Evolutionary conservation across 495 filamentous ascomycete species (phyloP), one percentile per base, ranked within the genome.

Genomic region (Penicillium odoratum): DNA sequence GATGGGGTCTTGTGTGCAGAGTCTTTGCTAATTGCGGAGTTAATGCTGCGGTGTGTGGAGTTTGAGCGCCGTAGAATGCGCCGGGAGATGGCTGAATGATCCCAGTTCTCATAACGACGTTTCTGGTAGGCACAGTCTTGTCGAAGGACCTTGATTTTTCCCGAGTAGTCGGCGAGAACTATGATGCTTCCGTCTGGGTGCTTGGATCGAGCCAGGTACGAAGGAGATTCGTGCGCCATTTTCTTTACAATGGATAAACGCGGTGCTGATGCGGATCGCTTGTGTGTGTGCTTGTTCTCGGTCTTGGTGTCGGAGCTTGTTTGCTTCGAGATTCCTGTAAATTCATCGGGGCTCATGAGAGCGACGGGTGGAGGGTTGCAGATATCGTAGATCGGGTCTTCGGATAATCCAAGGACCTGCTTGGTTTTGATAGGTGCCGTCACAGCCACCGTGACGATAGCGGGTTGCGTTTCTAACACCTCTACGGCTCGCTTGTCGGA

Each of bases 351-450:
- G 57, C 84, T 89, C 34, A 92, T 77, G 7, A 99, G 83, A 2
- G 88, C 92, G 8, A 99, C 84, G 0, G 92, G 93, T 8, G 93
- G 93, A 9, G 94, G 94, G 65, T 99, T 97, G 77, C 94, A 98
- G 21, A 98, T 82, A 65, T 97, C 93, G 69, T 91, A 99, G 31
- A 99, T 82, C 7, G 93, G 95, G 68, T 99, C 94, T 53, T 91
- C 89, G 8, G 92, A 94, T 33, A 81, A 76, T 15, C 86, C 85
- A 0, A 99, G 79, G 3, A 90, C 77, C 68, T 91, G 88, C 57
- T 91, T 83, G 4, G 92, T 90, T 55, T 82, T 84, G 1, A 82
- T 82, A 0, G 94, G 95, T 0, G 95, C 95, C 60, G 97, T 85
- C 5, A 95, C 76, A 0, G 92, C 88, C 18, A 87, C 86, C 0